phyloP scores from a whole-genome alignment of 2,329 filamentous ascomycete species.

The Dactylellina cionopaga region DNA sequence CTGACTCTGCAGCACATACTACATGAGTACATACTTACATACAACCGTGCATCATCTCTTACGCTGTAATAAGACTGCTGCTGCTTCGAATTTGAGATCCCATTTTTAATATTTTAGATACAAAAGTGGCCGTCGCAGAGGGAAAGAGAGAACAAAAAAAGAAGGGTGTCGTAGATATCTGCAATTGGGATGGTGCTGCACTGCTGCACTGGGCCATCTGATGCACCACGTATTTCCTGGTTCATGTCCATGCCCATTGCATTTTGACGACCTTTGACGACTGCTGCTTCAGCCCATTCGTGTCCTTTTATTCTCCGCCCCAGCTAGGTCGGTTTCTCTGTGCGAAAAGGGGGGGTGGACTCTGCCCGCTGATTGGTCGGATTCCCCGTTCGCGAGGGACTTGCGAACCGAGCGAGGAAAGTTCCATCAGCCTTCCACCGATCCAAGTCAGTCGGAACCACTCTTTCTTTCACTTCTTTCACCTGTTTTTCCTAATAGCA shows the following conservation, averaged over 20 bases:
- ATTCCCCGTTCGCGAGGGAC: background rate
- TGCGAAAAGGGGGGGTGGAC: slow-evolving; percentile 10
- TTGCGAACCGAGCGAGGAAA: slow-evolving; percentile 33
- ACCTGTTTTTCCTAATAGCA: slow-evolving; percentile 4
- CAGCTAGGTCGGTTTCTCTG: slow-evolving; percentile 9
- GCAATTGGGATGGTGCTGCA: background rate
- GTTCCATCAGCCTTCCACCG: slow-evolving; percentile 34
- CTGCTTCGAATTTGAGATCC: background rate
- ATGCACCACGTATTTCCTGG: slow-evolving; percentile 37
- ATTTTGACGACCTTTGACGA: no score
- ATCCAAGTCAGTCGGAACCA: slow-evolving; percentile 9
- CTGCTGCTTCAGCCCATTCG: slow-evolving; percentile 20
- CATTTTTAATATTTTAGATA: no score
- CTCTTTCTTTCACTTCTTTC: background rate
- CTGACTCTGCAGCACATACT: slow-evolving; percentile 37
- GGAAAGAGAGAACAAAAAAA: background rate
- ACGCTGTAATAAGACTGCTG: background rate
- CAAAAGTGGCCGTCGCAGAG: slow-evolving; percentile 46
- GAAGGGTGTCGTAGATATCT: no score
- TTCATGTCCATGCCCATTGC: slow-evolving; percentile 18
- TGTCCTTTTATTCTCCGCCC: no score
- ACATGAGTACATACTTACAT: slow-evolving; percentile 28
- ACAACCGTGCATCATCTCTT: slow-evolving; percentile 28
- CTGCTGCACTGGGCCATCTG: slow-evolving; percentile 28
- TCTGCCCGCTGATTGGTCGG: background rate